Evolutionary conservation across 768 basidiomycete genomes (phyloP).

Genomic region (Serendipita sp.): DNA sequence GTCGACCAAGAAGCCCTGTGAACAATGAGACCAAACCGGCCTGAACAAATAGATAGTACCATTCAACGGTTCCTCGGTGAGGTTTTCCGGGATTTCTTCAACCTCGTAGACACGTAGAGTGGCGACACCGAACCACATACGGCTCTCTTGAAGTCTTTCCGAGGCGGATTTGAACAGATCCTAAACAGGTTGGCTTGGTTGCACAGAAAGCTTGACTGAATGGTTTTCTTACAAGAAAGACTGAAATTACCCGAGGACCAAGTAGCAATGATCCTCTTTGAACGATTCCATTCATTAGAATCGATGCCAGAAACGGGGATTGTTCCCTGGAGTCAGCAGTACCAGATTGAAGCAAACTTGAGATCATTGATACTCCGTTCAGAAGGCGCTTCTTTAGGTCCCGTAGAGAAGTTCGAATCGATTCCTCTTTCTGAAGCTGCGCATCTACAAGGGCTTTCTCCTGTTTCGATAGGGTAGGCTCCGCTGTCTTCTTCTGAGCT

Average conservation of each 20-base stretch:
- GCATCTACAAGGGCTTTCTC: conserved; percentile 70
- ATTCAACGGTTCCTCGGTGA: conserved; percentile 53
- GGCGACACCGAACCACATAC: conserved; percentile 67
- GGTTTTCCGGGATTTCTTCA: conserved; percentile 50
- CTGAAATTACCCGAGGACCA: conserved; percentile 46
- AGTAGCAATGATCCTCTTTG: conserved; percentile 45
- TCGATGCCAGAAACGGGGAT: conserved; percentile 38
- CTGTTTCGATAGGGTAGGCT: conserved; percentile 56
- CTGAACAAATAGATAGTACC: conserved; percentile 23
- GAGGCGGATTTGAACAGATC: conserved; percentile 56
- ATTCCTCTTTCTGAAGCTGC: conserved; percentile 67
- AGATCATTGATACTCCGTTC: conserved; percentile 56
- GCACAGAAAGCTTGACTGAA: background rate
- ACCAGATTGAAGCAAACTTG: conserved; percentile 37
- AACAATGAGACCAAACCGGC: background rate
- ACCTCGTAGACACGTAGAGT: conserved; percentile 60
- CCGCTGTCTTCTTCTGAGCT: conserved; percentile 49
- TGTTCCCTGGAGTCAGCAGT: conserved; percentile 39
- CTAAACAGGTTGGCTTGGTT: conserved; percentile 21
- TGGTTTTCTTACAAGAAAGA: conserved; percentile 51
- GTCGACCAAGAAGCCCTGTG: conserved; percentile 64
- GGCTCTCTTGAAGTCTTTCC: conserved; percentile 49
- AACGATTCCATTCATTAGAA: conserved; percentile 54
- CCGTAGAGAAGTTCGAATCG: conserved; percentile 44
- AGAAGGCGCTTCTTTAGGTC: conserved; percentile 36